Conservation (phyloP, 257 asterid species). For the Lithospermum erythrorhizon region DNA sequence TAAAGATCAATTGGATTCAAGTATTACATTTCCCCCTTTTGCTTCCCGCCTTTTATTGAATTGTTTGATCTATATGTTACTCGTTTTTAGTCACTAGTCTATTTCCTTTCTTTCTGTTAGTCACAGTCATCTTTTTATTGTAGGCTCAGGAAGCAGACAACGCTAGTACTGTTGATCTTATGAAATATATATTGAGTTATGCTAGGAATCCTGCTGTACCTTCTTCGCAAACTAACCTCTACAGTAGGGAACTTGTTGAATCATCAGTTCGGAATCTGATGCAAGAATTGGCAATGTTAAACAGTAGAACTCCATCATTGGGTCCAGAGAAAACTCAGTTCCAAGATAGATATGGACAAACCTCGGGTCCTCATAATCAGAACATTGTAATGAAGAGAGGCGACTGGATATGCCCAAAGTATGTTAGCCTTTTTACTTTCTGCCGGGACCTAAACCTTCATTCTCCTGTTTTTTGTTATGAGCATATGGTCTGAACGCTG, state of each 20-base stretch:
- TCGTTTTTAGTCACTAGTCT: not conserved
- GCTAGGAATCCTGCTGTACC: constrained; percentile 64
- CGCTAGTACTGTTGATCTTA: constrained; percentile 52
- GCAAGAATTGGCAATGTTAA: constrained; percentile 43
- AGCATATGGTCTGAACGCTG: too few relatives aligned
- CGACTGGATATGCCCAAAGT: constrained; percentile 92
- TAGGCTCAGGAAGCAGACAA: constrained; percentile 46
- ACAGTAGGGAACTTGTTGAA: constrained; percentile 67
- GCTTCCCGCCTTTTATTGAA: not conserved
- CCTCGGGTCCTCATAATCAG: constrained; percentile 40
- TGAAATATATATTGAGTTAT: constrained; percentile 86
- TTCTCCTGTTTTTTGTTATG: not conserved
- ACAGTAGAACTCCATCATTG: constrained; percentile 30
- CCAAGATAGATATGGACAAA: constrained; percentile 26
- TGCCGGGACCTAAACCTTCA: not conserved
- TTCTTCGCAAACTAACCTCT: constrained; percentile 40
- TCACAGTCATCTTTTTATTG: not conserved
- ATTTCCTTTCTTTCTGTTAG: constrained; percentile 2
- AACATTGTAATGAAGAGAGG: constrained; percentile 86
- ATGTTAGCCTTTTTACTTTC: constrained; percentile 17
- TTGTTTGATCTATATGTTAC: not conserved
- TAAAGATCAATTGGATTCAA: too few relatives aligned
- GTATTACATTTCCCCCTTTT: not conserved
- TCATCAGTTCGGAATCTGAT: constrained; percentile 64
- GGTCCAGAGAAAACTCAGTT: constrained; percentile 23